Percentiles rank a stretch among this genome's conserved stretches.
Conservation (phyloP, 306 rosid genomes). For the Lithocarpus polystachyus region DNA sequence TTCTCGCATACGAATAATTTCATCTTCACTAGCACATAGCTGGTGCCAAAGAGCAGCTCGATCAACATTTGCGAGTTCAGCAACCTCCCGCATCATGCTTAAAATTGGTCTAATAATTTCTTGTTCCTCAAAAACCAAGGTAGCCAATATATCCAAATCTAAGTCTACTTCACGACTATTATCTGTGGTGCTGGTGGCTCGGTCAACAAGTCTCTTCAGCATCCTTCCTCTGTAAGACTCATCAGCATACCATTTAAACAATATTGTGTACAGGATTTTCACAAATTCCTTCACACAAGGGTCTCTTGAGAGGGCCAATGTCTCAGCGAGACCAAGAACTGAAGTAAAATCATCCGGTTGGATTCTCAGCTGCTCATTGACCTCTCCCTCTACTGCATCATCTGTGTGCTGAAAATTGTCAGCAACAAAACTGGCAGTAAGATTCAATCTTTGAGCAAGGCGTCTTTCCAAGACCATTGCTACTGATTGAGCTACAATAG, state of each 20-base stretch:
- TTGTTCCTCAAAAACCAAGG: constrained; percentile 85
- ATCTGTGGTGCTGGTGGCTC: constrained; percentile 67
- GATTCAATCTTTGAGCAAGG: constrained; percentile 69
- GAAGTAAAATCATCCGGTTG: constrained; percentile 82
- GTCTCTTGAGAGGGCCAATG: constrained; percentile 82
- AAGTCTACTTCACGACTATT: constrained; percentile 66
- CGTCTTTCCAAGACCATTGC: constrained; percentile 90
- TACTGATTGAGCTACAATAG: constrained; percentile 74
- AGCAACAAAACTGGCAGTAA: constrained; percentile 39
- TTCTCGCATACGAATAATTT: constrained; percentile 65
- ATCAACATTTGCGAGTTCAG: constrained; percentile 86
- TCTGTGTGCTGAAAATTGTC: constrained; percentile 66
- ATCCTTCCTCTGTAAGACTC: constrained; percentile 77
- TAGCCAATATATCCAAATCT: constrained; percentile 81
- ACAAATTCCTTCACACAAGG: constrained; percentile 78
- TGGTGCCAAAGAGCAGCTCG: constrained; percentile 98
- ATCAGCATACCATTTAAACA: constrained; percentile 89
- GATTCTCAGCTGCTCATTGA: constrained; percentile 64
- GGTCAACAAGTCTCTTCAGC: constrained; percentile 90
- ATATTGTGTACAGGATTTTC: constrained; percentile 72
- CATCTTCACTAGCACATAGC: constrained; percentile 91
- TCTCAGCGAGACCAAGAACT: constrained; percentile 96
- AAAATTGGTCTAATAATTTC: constrained; percentile 75
- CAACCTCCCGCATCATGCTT: constrained; percentile 92
- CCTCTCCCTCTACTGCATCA: constrained; percentile 56